These are phyloP conservation scores for Tricholomella constricta DNA, from an alignment of 768 basidiomycete genomes.

Conservation along the genomic window DNA sequence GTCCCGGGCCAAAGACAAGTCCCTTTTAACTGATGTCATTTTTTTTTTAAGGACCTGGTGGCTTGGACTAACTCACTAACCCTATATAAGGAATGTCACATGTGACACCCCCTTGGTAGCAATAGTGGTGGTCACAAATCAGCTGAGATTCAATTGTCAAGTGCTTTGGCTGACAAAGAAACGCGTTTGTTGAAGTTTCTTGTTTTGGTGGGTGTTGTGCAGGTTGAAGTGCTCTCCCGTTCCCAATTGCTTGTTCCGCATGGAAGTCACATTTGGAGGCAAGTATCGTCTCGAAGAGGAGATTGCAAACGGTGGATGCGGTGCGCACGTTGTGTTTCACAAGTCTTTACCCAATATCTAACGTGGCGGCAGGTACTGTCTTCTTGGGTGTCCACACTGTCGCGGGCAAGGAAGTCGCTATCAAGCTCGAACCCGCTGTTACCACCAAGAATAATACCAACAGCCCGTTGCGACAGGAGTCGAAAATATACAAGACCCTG, in stretches of 20 bases:
- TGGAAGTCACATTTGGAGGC: slow-evolving; percentile 61
- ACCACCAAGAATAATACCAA: slow-evolving; percentile 34
- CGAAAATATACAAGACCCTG: slow-evolving; percentile 89
- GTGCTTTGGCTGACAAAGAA: slow-evolving; percentile 29
- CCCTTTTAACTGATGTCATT: no score
- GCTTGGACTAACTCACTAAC: no score
- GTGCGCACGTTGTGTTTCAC: slow-evolving; percentile 37
- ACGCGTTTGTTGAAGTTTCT: slow-evolving; percentile 19
- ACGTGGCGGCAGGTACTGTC: slow-evolving; percentile 58
- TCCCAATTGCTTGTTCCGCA: slow-evolving; percentile 12
- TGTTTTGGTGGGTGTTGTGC: not conserved
- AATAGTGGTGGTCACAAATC: no score
- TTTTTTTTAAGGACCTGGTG: no score
- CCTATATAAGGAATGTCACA: no score
- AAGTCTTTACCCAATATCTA: slow-evolving; percentile 4
- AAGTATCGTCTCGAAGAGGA: slow-evolving; percentile 80
- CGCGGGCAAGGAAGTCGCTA: slow-evolving; percentile 83
- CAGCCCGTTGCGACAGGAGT: slow-evolving; percentile 84
- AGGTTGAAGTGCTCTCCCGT: no score
- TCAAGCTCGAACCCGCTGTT: slow-evolving; percentile 74
- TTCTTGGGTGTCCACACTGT: slow-evolving; percentile 79
- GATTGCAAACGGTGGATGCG: slow-evolving; percentile 80
- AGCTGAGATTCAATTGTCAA: no score
- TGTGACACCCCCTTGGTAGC: no score
- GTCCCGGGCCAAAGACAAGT: no score